phyloP scores from a whole-genome alignment of 441 rosid species.

The Rhodomyrtus psidioides region DNA sequence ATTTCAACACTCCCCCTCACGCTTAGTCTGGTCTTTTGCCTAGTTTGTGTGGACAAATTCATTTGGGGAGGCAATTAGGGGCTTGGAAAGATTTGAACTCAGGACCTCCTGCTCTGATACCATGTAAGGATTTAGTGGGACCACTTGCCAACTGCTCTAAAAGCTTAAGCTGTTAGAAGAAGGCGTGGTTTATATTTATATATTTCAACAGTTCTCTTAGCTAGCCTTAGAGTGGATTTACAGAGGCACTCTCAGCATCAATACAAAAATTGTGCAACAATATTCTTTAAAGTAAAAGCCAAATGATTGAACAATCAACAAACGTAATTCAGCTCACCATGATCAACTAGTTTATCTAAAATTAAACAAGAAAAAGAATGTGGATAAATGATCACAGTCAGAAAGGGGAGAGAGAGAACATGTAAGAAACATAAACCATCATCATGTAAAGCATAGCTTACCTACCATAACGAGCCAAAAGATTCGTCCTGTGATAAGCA shows the following conservation, averaged over 20 bases:
- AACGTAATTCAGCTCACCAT: not conserved
- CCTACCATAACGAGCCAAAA: slow-evolving; percentile 90
- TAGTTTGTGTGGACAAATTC: too few species aligned
- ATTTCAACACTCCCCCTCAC: too few species aligned
- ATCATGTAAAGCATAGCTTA: slow-evolving; percentile 34
- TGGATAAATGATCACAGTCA: not conserved
- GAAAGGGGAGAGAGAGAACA: not conserved
- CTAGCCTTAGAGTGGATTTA: not conserved
- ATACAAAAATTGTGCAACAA: not conserved
- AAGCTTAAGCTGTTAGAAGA: too few species aligned
- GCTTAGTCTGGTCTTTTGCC: too few species aligned
- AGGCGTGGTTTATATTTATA: too few species aligned
- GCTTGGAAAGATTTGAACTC: too few species aligned
- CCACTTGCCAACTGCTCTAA: too few species aligned
- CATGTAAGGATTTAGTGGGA: too few species aligned
- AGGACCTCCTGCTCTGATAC: too few species aligned
- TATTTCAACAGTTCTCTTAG: not conserved
- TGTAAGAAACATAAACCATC: not conserved
- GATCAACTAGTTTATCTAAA: not conserved
- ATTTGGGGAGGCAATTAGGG: too few species aligned
- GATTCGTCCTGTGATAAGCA: slow-evolving; percentile 91
- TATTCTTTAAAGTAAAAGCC: not conserved
- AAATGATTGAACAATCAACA: not conserved
- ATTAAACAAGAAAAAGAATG: not conserved
- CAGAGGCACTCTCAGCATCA: not conserved